Evolutionary conservation across 305 asterid genomes (phyloP).

Genomic region (Solanum hybrid): DNA sequence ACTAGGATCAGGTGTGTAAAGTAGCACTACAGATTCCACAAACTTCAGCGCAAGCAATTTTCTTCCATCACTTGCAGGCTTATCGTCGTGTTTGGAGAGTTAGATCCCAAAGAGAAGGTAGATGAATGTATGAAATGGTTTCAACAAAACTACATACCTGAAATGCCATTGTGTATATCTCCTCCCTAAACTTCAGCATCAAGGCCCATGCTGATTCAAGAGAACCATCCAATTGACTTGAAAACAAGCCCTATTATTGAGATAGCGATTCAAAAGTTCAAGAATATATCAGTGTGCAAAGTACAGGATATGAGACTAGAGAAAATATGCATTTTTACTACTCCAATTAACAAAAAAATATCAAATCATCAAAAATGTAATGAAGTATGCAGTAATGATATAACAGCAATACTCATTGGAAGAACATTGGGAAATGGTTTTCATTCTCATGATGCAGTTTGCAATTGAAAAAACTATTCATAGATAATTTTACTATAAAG

Average conservation of each 20-base stretch:
- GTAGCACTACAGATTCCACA: constrained; percentile 75
- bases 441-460: neutral
- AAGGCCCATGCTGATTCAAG: constrained; percentile 68
- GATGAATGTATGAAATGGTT: neutral
- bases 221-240: constrained; percentile 55
- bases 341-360: neutral
- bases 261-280: neutral
- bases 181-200: constrained; percentile 70
- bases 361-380: neutral
- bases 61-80: constrained; percentile 88
- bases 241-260: constrained; percentile 44
- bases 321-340: neutral
- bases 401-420: neutral
- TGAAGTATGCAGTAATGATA: neutral
- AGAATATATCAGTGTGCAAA: neutral
- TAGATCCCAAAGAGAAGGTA: constrained; percentile 18
- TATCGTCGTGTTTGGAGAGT: constrained; percentile 10
- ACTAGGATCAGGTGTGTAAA: constrained; percentile 89
- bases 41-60: constrained; percentile 87
- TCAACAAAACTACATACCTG: constrained; percentile 40
- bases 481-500: neutral
- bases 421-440: constrained; percentile 1
- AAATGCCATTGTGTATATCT: constrained; percentile 74
- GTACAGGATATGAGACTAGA: neutral
- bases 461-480: neutral